Base-by-base conservation (phyloP, 2,329 filamentous ascomycete genomes). In the Trichoderma semiorbis region DNA sequence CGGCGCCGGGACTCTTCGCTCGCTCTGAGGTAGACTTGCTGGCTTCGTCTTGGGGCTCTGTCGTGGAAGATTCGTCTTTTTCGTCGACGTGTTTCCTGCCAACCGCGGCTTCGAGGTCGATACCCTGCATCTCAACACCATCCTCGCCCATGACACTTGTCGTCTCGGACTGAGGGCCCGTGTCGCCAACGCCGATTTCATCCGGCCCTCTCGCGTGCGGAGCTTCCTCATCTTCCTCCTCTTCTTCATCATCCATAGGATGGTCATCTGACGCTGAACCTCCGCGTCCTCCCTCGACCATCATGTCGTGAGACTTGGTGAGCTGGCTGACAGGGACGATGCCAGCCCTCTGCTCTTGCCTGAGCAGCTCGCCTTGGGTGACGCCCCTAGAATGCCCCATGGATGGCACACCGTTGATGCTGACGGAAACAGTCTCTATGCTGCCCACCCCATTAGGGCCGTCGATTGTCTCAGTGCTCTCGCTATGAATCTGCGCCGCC, bases 161-260 rank as follows among this genome's bases (percentile, higher is more conserved):
- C 18, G 79, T 83, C 69, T 81, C 83, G 67, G 74, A 82, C 81
- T 93, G 95, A 11, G 93, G 90, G 0, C 96, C 96, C 75, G 93
- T 92, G 79, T 99, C 96, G 76, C 93, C 90, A 72, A 94, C 90
- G 5, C 95, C 95, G 65, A 98, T 92, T 75, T 93, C 87, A 34
- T 93, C 90, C 0, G 96, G 96, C 0, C 95, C 95, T 53, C 94
- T 88, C 0, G 93, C 94, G 81, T 97, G 94, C 6, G 94, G 93
- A 67, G 90, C 86, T 72, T 93, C 91, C n/a, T 62, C 66, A 4
- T 67, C 91, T n/a, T 61, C 66, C 3, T 58, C 64, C 3, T 58
- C 55, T 12, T 88, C 86, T 18, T 88, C 86, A 34, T 83, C 81
- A 47, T 84, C 81, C 69, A 85, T 78, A 73, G 81, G 74, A 63